A percentile compares a stretch with the other conserved stretches of the same genome.
Evolutionary conservation across 2,329 filamentous ascomycete genomes (phyloP).

Genomic region (Ascochyta lentis): DNA sequence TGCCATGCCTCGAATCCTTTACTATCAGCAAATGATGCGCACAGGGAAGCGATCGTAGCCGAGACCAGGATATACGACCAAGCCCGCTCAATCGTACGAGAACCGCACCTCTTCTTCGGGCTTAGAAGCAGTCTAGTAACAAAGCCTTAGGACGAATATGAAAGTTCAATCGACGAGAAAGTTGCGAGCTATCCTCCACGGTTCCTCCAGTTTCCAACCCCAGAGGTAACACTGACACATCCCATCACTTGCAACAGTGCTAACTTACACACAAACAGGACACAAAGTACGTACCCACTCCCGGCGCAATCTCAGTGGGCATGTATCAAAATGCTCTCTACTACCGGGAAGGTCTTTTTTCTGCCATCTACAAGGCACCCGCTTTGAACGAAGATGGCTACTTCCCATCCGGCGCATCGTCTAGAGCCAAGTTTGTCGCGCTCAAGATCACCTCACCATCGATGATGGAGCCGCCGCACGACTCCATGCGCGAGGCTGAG

Average conservation of each 20-base stretch:
- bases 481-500: slow-evolving; percentile 78
- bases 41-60: slow-evolving; percentile 66
- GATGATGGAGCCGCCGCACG: slow-evolving; percentile 78
- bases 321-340: slow-evolving; percentile 63
- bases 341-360: slow-evolving; percentile 74
- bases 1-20: slow-evolving; percentile 56
- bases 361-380: slow-evolving; percentile 77
- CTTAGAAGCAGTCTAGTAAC: slow-evolving; percentile 19
- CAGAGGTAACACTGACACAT: slow-evolving; percentile 25
- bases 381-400: slow-evolving; percentile 46
- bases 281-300: slow-evolving; percentile 45
- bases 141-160: slow-evolving; percentile 44
- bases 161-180: slow-evolving; percentile 35
- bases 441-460: slow-evolving; percentile 86
- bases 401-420: slow-evolving; percentile 28
- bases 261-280: slow-evolving; percentile 21
- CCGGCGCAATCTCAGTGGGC: slow-evolving; percentile 56
- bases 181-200: slow-evolving; percentile 26
- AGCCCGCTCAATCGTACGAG: slow-evolving; percentile 63
- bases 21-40: slow-evolving; percentile 56
- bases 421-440: slow-evolving; percentile 60
- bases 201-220: slow-evolving; percentile 32
- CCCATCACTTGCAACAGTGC: background rate
- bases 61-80: slow-evolving; percentile 70
- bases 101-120: background rate